A percentile compares a stretch with the other conserved stretches of the same genome.
phyloP scores from a whole-genome alignment of 2,329 filamentous ascomycete genomes.

The Diplocarpon rosae region DNA sequence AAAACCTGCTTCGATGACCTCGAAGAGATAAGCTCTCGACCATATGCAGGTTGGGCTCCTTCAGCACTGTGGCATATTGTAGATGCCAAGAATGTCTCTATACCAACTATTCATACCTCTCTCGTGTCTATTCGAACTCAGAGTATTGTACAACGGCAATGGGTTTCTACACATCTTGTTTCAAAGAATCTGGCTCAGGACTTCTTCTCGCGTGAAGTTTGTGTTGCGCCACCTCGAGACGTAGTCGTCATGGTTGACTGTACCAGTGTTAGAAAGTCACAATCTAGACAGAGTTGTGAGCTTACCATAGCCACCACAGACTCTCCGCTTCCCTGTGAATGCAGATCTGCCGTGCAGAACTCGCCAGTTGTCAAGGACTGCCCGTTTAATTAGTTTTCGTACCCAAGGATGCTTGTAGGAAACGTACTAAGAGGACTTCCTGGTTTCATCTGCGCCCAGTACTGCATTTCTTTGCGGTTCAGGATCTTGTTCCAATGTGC shows the following conservation, averaged over 20 bases:
- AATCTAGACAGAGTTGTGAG: conserved; percentile 18
- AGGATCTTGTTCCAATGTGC: conserved; percentile 62
- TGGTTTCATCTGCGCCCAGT: conserved; percentile 71
- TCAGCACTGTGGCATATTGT: no score
- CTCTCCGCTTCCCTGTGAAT: conserved; percentile 74
- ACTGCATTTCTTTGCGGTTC: conserved; percentile 52
- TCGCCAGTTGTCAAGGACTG: conserved; percentile 94
- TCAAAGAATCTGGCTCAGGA: conserved; percentile 22
- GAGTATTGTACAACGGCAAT: no score
- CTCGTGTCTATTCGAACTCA: no score
- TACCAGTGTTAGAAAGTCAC: background rate
- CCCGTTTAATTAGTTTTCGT: no score
- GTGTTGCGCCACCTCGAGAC: conserved; percentile 65
- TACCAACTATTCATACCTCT: no score
- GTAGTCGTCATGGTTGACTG: conserved; percentile 73
- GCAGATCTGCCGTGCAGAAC: conserved; percentile 76
- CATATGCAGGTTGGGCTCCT: no score
- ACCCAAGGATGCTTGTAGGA: no score
- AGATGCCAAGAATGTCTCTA: no score
- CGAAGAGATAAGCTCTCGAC: no score
- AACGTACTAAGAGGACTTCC: conserved; percentile 62
- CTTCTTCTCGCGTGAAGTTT: conserved; percentile 38
- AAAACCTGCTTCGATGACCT: no score
- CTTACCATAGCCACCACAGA: conserved; percentile 87
- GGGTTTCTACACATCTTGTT: background rate